phyloP scores from a whole-genome alignment of 768 basidiomycete species.

The Dentipellis sp. region DNA sequence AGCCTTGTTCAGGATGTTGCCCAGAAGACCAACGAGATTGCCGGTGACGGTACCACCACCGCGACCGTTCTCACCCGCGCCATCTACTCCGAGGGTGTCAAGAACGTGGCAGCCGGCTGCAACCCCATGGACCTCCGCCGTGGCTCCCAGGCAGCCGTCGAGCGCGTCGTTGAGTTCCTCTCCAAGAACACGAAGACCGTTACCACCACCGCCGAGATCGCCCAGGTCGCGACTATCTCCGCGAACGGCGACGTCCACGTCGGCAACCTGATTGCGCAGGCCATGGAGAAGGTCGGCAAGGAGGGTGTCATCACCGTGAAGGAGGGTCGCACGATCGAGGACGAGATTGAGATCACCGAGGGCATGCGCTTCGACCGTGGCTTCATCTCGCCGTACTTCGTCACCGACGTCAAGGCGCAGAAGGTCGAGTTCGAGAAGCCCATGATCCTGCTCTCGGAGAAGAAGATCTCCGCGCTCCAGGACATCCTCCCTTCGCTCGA shows the following conservation, averaged over 20 bases:
- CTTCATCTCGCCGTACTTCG: constrained; percentile 96
- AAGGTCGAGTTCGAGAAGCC: constrained; percentile 98
- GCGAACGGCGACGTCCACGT: constrained; percentile 78
- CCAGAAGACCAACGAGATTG: constrained; percentile 92
- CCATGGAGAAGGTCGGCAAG: constrained; percentile 99
- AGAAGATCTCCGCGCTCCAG: constrained; percentile 93
- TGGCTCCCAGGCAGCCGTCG: constrained; percentile 95
- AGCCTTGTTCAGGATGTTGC: constrained; percentile 95
- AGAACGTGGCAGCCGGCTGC: constrained; percentile 98
- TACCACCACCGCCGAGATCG: constrained; percentile 96
- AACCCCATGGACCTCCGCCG: constrained; percentile 99
- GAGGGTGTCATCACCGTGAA: constrained; percentile 99
- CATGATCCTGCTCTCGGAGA: constrained; percentile 86
- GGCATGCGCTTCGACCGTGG: constrained; percentile 99
- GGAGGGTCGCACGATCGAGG: constrained; percentile 96
- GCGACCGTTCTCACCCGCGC: constrained; percentile 95
- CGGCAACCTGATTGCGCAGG: constrained; percentile 91
- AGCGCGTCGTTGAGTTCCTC: constrained; percentile 83
- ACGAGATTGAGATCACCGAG: constrained; percentile 98
- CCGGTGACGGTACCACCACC: constrained; percentile 97
- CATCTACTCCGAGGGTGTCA: constrained; percentile 97
- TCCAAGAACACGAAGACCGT: constrained; percentile 84
- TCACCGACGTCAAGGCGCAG: constrained; percentile 96
- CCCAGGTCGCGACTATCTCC: constrained; percentile 85
- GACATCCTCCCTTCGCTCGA: constrained; percentile 93